Evolutionary conservation across 2,329 filamentous ascomycete species (phyloP).

Genomic region (Ophiostoma ulmi): DNA sequence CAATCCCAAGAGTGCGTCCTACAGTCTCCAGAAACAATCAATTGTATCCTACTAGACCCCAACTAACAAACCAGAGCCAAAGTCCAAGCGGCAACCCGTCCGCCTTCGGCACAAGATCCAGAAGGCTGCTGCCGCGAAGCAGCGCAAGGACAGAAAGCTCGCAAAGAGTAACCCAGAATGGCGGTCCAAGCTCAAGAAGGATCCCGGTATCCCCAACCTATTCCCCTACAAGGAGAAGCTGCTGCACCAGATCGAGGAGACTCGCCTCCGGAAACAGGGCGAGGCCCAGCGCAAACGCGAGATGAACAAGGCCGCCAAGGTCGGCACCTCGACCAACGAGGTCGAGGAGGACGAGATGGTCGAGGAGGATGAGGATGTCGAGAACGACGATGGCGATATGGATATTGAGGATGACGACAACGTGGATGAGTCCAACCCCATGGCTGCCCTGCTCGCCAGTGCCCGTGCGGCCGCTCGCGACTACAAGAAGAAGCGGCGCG

Average conservation of each 20-base stretch:
- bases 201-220: constrained; percentile 92
- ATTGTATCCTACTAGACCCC: neutral
- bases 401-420: constrained; percentile 46
- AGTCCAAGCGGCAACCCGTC: constrained; percentile 85
- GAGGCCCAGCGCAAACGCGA: constrained; percentile 67
- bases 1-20: constrained; percentile 48
- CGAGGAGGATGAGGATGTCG: constrained; percentile 43
- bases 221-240: constrained; percentile 98
- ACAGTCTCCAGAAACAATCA: constrained; percentile 13
- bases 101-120: constrained; percentile 93
- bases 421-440: constrained; percentile 71
- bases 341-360: constrained; percentile 43
- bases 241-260: constrained; percentile 89
- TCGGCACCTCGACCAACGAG: constrained; percentile 40
- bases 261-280: constrained; percentile 72
- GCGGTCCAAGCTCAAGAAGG: constrained; percentile 92
- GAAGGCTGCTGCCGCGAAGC: constrained; percentile 84
- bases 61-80: constrained; percentile 61
- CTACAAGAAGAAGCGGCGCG: constrained; percentile 62
- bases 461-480: constrained; percentile 71
- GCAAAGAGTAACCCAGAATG: constrained; percentile 98
- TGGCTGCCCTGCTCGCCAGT: constrained; percentile 85
- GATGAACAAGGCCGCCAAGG: constrained; percentile 62
- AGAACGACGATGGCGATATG: constrained; percentile 47
- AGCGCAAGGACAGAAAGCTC: constrained; percentile 80